Conservation (phyloP, 2,329 filamentous ascomycete genomes). For the Trichoderma breve region DNA sequence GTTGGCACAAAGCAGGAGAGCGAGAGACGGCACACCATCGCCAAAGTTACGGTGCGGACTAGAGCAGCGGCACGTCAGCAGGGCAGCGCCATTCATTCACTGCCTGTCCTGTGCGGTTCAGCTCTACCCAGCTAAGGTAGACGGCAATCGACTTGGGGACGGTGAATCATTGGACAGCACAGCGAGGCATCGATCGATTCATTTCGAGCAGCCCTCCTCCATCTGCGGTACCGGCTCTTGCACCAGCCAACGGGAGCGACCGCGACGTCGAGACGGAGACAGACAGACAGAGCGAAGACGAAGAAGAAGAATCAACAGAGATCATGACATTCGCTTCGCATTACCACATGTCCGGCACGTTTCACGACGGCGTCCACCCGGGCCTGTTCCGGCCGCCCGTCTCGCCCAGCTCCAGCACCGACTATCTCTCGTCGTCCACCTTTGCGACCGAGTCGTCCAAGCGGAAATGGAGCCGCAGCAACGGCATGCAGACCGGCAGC, state of each 20-base stretch:
- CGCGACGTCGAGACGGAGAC: background rate
- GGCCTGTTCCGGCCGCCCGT: constrained; percentile 48
- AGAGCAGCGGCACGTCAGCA: constrained; percentile 9
- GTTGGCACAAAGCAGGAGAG: background rate
- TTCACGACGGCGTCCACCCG: constrained; percentile 42
- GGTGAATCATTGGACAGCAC: background rate
- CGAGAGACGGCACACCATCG: background rate
- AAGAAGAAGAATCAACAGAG: background rate
- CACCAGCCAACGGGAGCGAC: background rate
- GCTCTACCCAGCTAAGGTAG: background rate
- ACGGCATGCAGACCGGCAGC: constrained; percentile 1
- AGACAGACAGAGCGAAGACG: background rate
- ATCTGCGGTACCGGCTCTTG: background rate
- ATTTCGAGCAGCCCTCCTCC: constrained; percentile 2
- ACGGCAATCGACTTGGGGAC: background rate
- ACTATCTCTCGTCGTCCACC: constrained; percentile 36
- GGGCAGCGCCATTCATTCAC: constrained; percentile 7
- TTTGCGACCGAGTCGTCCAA: constrained; percentile 35
- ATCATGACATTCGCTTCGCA: constrained; percentile 32
- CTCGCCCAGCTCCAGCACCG: constrained; percentile 42
- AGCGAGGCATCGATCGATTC: background rate
- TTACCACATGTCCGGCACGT: constrained; percentile 39
- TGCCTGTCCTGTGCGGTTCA: background rate
- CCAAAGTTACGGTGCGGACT: background rate
- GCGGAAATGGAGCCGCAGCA: constrained; percentile 45